Base-by-base conservation (phyloP, 2,329 filamentous ascomycete genomes). In the Teratosphaeriaceae sp. region DNA sequence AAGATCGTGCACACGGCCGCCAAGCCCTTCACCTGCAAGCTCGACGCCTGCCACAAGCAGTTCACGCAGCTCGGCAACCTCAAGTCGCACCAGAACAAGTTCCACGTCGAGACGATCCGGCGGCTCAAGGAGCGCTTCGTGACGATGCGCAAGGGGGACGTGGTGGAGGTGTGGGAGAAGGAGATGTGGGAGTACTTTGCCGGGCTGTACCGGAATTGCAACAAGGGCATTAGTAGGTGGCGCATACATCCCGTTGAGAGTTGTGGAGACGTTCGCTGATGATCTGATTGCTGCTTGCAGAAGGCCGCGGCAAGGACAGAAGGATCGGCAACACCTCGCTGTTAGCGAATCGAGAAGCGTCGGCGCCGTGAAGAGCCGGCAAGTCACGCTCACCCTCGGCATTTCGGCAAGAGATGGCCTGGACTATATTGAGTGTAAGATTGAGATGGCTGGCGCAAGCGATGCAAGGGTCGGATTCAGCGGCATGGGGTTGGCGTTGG, bases 201-300 rank as follows among this genome's bases (percentile, higher is more conserved):
- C 3, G 75, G 75, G 1, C 73, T 95, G n/a, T 96, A 95, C 75
- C 95, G 94, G 72, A 94, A 97, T 68, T 89, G 85, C 68, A 97
- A 97, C 75, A 95, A 95, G 65, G 92, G 92, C 1, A 96, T 97
- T 72, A 97, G n/a, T n/a, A n/a, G n/a, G n/a, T n/a, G n/a, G n/a
- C n/a, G n/a, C n/a, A n/a, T n/a, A n/a, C n/a, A n/a, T n/a, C n/a
- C n/a, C n/a, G n/a, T n/a, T n/a, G n/a, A n/a, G n/a, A n/a, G n/a
- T n/a, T n/a, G n/a, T n/a, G n/a, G n/a, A n/a, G n/a, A n/a, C n/a
- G n/a, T n/a, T n/a, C n/a, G n/a, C n/a, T n/a, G n/a, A n/a, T n/a
- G n/a, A n/a, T n/a, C n/a, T n/a, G n/a, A n/a, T n/a, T n/a, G n/a
- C n/a, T n/a, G n/a, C n/a, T n/a, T n/a, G n/a, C n/a, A n/a, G n/a